These are phyloP conservation scores for Kappamyces sp. DNA, from an alignment of 192 early-diverging fungal species.

Conservation along the genomic window DNA sequence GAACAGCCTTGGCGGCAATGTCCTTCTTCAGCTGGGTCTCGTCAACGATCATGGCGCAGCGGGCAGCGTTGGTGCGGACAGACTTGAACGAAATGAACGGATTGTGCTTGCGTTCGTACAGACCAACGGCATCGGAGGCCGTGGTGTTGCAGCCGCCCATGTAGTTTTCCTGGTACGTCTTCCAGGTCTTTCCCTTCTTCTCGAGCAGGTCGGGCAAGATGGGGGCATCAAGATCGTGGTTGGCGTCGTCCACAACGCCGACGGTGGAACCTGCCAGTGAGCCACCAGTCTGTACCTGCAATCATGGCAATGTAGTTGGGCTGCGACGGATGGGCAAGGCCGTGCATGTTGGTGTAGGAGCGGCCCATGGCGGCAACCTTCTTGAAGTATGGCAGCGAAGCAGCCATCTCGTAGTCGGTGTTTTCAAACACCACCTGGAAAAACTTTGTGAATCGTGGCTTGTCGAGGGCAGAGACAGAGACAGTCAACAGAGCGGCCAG, in stretches of 20 bases:
- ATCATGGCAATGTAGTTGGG: conserved; percentile 67
- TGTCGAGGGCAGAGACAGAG: no score
- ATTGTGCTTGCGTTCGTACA: conserved; percentile 67
- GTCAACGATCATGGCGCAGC: conserved; percentile 60
- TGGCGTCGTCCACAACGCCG: conserved; percentile 37
- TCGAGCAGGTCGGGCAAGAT: conserved; percentile 51
- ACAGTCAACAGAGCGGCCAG: no score
- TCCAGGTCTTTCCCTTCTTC: conserved; percentile 50
- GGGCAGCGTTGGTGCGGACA: conserved; percentile 45
- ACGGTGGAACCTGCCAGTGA: conserved; percentile 25
- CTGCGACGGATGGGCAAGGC: conserved; percentile 53
- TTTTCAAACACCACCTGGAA: conserved; percentile 29
- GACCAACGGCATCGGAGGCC: conserved; percentile 16
- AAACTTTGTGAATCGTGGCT: conserved; percentile 5
- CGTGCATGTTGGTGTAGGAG: conserved; percentile 54
- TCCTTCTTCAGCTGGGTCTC: conserved; percentile 49
- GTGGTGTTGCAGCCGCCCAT: conserved; percentile 45
- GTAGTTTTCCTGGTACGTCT: conserved; percentile 58
- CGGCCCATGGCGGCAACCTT: conserved; percentile 31
- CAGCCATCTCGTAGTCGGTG: conserved; percentile 21
- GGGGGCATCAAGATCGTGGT: conserved; percentile 30
- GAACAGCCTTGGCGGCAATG: conserved; percentile 38
- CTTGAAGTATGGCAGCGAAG: conserved; percentile 25
- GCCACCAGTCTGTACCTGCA: conserved; percentile 9
- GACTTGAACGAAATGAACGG: conserved; percentile 59